Percentiles rank a stretch among this genome's conserved stretches.
Conservation (phyloP, 2,329 filamentous ascomycete genomes). For the Fusarium globosum region DNA sequence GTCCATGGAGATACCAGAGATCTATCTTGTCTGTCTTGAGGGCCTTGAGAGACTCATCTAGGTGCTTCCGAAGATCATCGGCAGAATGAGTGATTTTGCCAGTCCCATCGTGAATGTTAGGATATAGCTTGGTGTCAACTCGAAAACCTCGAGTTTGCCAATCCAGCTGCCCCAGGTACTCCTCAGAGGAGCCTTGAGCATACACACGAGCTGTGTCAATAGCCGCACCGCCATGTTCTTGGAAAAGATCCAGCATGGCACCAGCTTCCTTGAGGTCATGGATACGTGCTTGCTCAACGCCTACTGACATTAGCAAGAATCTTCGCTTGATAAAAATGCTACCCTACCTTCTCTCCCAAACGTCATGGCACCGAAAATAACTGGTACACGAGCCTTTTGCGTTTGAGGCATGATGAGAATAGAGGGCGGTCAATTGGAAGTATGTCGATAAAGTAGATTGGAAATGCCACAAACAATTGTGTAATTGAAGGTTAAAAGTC, state of each 20-base stretch:
- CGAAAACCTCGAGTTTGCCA: neutral
- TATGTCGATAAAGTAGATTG: neutral
- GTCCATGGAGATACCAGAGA: constrained; percentile 58
- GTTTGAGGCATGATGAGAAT: neutral
- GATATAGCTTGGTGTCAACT: constrained; percentile 3
- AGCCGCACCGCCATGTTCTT: neutral
- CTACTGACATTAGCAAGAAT: neutral
- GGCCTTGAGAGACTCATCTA: constrained; percentile 9
- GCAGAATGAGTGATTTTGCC: neutral
- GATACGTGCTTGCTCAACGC: constrained; percentile 5
- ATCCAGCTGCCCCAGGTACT: constrained; percentile 2
- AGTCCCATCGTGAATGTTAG: constrained; percentile 1
- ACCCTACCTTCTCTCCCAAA: neutral
- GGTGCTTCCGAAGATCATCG: neutral
- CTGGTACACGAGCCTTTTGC: neutral
- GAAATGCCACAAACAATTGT: neutral
- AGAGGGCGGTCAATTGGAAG: neutral
- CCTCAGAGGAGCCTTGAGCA: neutral
- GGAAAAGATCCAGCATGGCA: neutral
- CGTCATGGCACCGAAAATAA: constrained; percentile 8
- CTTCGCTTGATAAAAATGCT: rapidly evolving
- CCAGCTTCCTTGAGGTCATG: neutral
- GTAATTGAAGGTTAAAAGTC: neutral
- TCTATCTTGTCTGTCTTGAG: constrained; percentile 33
- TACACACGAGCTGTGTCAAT: constrained; percentile 4